Evolutionary conservation across 768 basidiomycete species (phyloP), one percentile per base, ranked within the genome.

Genomic region (Antrodiella citrinella): DNA sequence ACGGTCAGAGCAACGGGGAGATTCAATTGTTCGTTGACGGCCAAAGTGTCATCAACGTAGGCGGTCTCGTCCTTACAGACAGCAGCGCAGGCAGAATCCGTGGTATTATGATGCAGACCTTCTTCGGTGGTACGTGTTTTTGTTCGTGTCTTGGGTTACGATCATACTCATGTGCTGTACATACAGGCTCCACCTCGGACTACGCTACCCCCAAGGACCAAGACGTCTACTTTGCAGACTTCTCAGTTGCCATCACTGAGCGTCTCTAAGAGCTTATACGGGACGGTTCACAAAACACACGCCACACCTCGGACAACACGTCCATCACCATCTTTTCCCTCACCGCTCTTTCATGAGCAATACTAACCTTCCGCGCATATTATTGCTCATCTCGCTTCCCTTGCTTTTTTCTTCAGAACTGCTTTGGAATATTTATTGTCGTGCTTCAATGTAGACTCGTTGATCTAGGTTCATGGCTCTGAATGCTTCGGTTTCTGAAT

Each of bases 31-130:
- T 77, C 62, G 75, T 76, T 38, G 73, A 81, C 53, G 86, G 85
- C 30, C 62, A 77, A 68, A 81, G 78, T 57, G 78, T 82, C 49
- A 73, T 88, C 62, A 75, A 70, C 49, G 73, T 81, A 35, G 57
- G 54, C 15, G 80, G 79, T 15, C 67, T 89, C 20, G 71, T 78
- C 51, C 67, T 87, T 25, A 68, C 79, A 45, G 70, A 76, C 52
- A 69, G 67, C 51, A 63, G 60, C 22, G 64, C 66, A 0, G 77
- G 79, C 38, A 72, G 70, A 54, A 75, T 88, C 58, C 72, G 78
- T 26, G 86, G 86, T 19, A 76, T 85, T 50, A 79, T 80, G 63
- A 76, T 82, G 72, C 81, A 87, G 67, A 83, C 84, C n/a, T 87
- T 87, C 76, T 87, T 89, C 56, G 84, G 84, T 44, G 82, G 80